Percentiles rank a stretch among this genome's conserved stretches.
phyloP scores from a whole-genome alignment of 768 basidiomycete species.

The Auricularia sp. region DNA sequence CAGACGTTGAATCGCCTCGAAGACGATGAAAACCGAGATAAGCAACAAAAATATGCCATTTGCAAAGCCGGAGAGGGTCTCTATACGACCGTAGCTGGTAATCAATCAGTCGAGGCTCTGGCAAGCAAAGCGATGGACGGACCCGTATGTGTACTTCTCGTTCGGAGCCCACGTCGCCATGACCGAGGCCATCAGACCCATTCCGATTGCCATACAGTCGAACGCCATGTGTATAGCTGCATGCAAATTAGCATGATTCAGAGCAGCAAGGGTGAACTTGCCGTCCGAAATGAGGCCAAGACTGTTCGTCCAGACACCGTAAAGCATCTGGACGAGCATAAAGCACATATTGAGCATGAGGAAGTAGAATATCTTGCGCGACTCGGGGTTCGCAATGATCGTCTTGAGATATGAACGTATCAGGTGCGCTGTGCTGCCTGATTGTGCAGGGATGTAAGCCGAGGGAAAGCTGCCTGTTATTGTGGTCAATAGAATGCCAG shows the following conservation, averaged over 20 bases:
- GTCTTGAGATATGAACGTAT: conserved; percentile 73
- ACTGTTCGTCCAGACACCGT: conserved; percentile 96
- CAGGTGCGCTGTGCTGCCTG: conserved; percentile 31
- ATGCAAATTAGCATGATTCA: not conserved
- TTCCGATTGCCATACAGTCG: conserved; percentile 93
- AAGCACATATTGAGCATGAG: conserved; percentile 87
- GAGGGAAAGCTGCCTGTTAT: conserved; percentile 43
- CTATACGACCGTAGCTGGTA: conserved; percentile 82
- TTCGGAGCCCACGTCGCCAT: conserved; percentile 98
- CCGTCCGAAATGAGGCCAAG: conserved; percentile 95
- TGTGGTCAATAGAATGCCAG: not conserved
- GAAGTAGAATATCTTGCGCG: conserved; percentile 94
- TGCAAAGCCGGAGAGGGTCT: conserved; percentile 95
- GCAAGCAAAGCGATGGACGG: conserved; percentile 14
- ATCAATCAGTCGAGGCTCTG: not conserved
- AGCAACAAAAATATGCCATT: conserved; percentile 91
- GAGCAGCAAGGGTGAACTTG: conserved; percentile 26
- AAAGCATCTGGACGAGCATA: conserved; percentile 95
- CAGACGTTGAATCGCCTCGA: conserved; percentile 94
- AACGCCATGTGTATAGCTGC: conserved; percentile 99
- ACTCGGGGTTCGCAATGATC: conserved; percentile 84
- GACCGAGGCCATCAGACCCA: conserved; percentile 90
- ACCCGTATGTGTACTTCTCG: conserved; percentile 93
- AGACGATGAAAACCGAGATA: conserved; percentile 96
- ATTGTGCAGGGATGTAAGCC: conserved; percentile 30